phyloP scores from a whole-genome alignment of 768 basidiomycete species.

The Leccinum sublutescens region DNA sequence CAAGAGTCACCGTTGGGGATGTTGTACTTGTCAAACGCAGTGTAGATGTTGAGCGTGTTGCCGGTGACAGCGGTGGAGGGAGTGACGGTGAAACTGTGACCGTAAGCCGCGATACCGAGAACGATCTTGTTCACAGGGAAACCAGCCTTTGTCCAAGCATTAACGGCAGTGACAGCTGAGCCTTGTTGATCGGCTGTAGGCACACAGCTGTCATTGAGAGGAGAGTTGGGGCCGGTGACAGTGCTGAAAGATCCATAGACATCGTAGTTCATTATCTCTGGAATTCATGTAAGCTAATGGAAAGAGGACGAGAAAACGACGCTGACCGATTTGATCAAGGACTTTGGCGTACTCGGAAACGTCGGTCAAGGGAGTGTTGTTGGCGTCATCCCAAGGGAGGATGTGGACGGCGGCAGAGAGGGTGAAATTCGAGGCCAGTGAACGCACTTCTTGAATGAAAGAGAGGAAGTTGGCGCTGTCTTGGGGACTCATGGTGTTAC shows the following conservation, averaged over 20 bases:
- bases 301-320: conserved; percentile 13
- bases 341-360: conserved; percentile 64
- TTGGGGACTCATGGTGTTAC: conserved; percentile 58
- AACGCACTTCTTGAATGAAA: conserved; percentile 72
- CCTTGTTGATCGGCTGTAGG: conserved; percentile 56
- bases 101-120: conserved; percentile 83
- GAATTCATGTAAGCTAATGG: conserved; percentile 30
- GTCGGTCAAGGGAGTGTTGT: conserved; percentile 56
- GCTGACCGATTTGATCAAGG: conserved; percentile 68
- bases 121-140: conserved; percentile 72
- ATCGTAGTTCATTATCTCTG: conserved; percentile 72
- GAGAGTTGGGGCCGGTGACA: conserved; percentile 77
- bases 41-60: conserved; percentile 44
- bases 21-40: conserved; percentile 45
- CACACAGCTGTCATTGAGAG: conserved; percentile 76
- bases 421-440: conserved; percentile 52
- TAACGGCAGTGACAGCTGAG: conserved; percentile 73
- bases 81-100: conserved; percentile 60
- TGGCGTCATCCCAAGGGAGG: conserved; percentile 59
- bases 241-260: conserved; percentile 52
- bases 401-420: conserved; percentile 72
- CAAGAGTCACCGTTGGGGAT: conserved; percentile 56
- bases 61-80: conserved; percentile 23
- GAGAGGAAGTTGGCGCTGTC: conserved; percentile 80
- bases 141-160: conserved; percentile 73